Base-by-base conservation (phyloP, 257 asterid species). In the Scutellaria barbata region DNA sequence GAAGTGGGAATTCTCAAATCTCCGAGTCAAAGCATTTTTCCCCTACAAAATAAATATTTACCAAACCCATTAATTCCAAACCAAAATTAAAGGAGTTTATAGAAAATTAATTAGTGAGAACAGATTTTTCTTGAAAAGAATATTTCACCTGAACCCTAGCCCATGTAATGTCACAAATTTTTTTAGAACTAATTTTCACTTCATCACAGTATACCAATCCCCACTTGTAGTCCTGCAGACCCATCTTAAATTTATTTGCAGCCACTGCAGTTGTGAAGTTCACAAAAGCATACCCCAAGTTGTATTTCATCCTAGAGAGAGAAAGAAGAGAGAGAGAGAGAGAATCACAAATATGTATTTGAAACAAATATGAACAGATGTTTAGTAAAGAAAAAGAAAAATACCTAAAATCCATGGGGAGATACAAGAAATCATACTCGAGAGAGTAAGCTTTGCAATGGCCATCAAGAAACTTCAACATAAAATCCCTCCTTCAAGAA, bases 401-500 rank as follows among this genome's bases (percentile, higher is more conserved):
- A 71, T 78, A 89, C 96, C 73, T 39, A 46, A 86, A 89, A 35
- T 88, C 96, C 53, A 86, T 76, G 0, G 96, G 96, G 0, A 89
- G 74, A 50, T 89, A 86, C 10, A 88, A 8, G 33, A 89, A 85
- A 69, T 89, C 96, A 51, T 85, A 89, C 63, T 67, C 89, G 45
- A 87, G 45, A 4, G 71, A 39, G 73, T 82, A 41, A 0, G 3
- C 13, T 12, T 6, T 16, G 81, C 87, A 86, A 17, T n/a, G 46
- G 0, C 16, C 33, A 45, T 89, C 96, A 5, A 89, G 25, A 59
- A 85, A 86, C 8, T 50, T 51, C 6, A 89, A 71, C 80, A 89
- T 76, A 2, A 52, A 73, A 10, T 66, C 63, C 48, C 87, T 82
- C 86, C 95, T 88, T 47, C 0, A 48, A 25, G 4, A 9, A 6